A percentile compares a stretch with the other conserved stretches of the same genome.
Evolutionary conservation across 805 yeast species (phyloP).

Genomic region (Candida suzukii): DNA sequence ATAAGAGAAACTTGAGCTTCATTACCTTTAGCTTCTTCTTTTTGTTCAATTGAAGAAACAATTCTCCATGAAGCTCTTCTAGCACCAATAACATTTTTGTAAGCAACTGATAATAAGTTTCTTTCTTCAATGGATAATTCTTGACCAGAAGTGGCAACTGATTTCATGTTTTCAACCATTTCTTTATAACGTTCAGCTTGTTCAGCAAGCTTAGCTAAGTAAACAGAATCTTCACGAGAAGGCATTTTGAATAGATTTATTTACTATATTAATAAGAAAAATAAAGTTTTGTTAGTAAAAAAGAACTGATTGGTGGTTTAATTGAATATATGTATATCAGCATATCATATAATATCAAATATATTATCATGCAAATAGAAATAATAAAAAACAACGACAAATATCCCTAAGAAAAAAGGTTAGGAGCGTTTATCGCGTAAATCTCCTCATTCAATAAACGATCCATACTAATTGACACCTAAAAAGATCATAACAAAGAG

Average conservation of each 20-base stretch:
- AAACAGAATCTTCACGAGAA: slow-evolving; percentile 96
- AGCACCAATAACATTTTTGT: slow-evolving; percentile 97
- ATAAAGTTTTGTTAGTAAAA: background rate
- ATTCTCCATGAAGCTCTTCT: slow-evolving; percentile 99
- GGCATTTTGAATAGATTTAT: slow-evolving; percentile 40
- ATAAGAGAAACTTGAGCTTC: slow-evolving; percentile 84
- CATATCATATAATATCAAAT: no score
- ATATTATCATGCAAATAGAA: no score
- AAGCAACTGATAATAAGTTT: slow-evolving; percentile 93
- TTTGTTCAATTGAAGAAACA: slow-evolving; percentile 95
- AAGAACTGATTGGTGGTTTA: no score
- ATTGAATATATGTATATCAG: no score
- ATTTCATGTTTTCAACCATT: slow-evolving; percentile 98
- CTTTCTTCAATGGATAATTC: slow-evolving; percentile 97
- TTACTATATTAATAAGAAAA: background rate
- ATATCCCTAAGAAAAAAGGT: background rate
- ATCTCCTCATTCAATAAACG: no score
- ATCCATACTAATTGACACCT: no score
- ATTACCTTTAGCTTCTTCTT: slow-evolving; percentile 95
- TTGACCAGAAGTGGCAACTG: slow-evolving; percentile 92
- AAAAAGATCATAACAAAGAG: no score
- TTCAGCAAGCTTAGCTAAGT: slow-evolving; percentile 96
- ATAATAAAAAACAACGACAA: background rate
- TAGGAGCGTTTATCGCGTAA: background rate
- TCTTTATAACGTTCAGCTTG: slow-evolving; percentile 99